Conservation (phyloP, 2,329 filamentous ascomycete species). For the Metarhizium album region DNA sequence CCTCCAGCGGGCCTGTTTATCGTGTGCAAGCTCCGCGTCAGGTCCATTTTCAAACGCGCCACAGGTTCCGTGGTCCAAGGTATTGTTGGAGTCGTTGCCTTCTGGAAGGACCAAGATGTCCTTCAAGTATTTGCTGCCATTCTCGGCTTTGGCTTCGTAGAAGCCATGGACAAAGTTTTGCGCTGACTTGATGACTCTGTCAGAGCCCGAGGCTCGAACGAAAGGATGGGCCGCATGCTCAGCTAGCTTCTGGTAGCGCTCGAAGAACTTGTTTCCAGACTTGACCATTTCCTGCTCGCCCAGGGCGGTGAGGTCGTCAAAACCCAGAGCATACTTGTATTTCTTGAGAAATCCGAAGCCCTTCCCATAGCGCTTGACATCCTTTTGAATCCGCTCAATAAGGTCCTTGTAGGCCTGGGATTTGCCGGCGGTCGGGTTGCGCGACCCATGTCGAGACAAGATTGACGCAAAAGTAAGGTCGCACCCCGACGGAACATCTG, state of each 20-base stretch:
- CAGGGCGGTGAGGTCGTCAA: slow-evolving; percentile 57
- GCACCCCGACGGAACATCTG: slow-evolving; percentile 55
- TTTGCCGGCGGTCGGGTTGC: slow-evolving; percentile 66
- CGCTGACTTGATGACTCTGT: slow-evolving; percentile 64
- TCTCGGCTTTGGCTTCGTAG: slow-evolving; percentile 33
- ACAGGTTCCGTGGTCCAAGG: slow-evolving; percentile 65
- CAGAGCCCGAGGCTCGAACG: slow-evolving; percentile 57
- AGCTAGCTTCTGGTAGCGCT: slow-evolving; percentile 57
- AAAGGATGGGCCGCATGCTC: slow-evolving; percentile 47
- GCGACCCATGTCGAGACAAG: slow-evolving; percentile 74
- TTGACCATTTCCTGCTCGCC: slow-evolving; percentile 60
- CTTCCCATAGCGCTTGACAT: slow-evolving; percentile 44
- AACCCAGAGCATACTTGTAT: slow-evolving; percentile 61
- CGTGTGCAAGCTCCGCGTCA: slow-evolving; percentile 33
- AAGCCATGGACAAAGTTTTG: slow-evolving; percentile 68
- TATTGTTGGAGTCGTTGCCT: slow-evolving; percentile 60
- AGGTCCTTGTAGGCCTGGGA: slow-evolving; percentile 50
- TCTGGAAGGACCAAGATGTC: slow-evolving; percentile 62
- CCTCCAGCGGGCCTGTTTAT: slow-evolving; percentile 47
- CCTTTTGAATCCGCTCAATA: slow-evolving; percentile 53
- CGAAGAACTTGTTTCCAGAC: slow-evolving; percentile 66
- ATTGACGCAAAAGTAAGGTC: slow-evolving; percentile 69
- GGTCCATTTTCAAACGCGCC: slow-evolving; percentile 54
- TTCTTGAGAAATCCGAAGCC: slow-evolving; percentile 59
- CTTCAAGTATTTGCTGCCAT: slow-evolving; percentile 34